These are phyloP conservation scores for Pseudozyma hubeiensis DNA, from an alignment of 1,284 basidiomycete genomes.

Conservation along the genomic window DNA sequence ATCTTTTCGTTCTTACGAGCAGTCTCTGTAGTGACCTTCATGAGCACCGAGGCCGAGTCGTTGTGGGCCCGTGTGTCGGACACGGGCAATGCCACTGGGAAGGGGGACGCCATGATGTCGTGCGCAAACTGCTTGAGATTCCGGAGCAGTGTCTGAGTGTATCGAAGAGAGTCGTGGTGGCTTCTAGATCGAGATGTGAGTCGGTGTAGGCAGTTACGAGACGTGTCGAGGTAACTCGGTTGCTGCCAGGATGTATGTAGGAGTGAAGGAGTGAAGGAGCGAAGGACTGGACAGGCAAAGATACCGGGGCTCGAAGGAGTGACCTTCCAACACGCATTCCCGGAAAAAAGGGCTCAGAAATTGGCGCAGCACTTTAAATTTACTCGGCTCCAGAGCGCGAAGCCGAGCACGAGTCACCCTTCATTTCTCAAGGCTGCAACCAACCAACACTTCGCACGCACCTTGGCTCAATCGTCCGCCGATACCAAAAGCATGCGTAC, in stretches of 20 bases:
- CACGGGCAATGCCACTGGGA: slow-evolving; percentile 57
- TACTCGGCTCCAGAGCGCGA: background rate
- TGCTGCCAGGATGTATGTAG: too few species aligned
- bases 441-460: too few species aligned
- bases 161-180: background rate
- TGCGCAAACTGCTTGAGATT: slow-evolving; percentile 22
- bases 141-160: background rate
- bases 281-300: background rate
- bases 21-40: slow-evolving; percentile 58
- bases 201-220: too few species aligned
- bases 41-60: slow-evolving; percentile 51
- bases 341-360: slow-evolving; percentile 2
- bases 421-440: background rate
- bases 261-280: too few species aligned
- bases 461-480: too few species aligned
- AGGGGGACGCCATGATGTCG: slow-evolving; percentile 65
- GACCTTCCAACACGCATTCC: too few species aligned
- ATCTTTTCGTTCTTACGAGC: slow-evolving; percentile 54
- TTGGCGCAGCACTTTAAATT: slow-evolving; percentile 16
- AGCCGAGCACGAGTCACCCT: slow-evolving; percentile 4
- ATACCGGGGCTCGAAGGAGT: background rate
- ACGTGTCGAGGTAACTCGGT: too few species aligned
- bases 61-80: slow-evolving; percentile 49
- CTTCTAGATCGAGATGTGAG: too few species aligned
- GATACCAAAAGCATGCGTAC: too few species aligned